These are phyloP conservation scores for Melampsora larici-populina DNA, from an alignment of 1,284 basidiomycete genomes.

Conservation along the genomic window DNA sequence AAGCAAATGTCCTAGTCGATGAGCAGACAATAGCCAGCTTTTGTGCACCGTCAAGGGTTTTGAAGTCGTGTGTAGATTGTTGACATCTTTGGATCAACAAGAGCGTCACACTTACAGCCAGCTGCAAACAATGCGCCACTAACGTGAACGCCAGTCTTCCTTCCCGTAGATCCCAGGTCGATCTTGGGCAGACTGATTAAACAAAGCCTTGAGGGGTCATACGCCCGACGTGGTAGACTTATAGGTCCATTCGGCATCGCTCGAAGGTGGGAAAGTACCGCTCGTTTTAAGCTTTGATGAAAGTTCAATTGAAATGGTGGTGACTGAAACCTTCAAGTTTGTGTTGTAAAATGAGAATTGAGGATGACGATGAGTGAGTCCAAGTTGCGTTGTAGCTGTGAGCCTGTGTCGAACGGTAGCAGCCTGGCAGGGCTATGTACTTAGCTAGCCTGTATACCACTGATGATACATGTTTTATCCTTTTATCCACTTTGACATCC, in stretches of 20 bases:
- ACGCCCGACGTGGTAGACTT: constrained; percentile 70
- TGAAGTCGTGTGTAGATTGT: too few relatives aligned
- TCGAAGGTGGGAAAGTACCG: background rate
- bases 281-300: background rate
- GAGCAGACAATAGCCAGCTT: constrained; percentile 37
- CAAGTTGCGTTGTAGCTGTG: too few relatives aligned
- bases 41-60: background rate
- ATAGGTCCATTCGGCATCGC: constrained; percentile 54
- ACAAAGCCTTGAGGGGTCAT: constrained; percentile 82
- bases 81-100: constrained; percentile 5
- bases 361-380: too few relatives aligned
- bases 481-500: too few relatives aligned
- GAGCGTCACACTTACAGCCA: constrained; percentile 18
- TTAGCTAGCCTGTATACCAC: too few relatives aligned
- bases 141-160: constrained; percentile 82
- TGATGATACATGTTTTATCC: too few relatives aligned
- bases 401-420: too few relatives aligned
- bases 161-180: constrained; percentile 59
- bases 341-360: too few relatives aligned
- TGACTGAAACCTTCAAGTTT: too few relatives aligned
- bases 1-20: background rate
- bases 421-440: too few relatives aligned
- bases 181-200: constrained; percentile 57
- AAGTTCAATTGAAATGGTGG: too few relatives aligned
- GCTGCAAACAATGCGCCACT: constrained; percentile 79